Evolutionary conservation across 2,329 filamentous ascomycete genomes (phyloP).

Genomic region (Cladosporium sp.): DNA sequence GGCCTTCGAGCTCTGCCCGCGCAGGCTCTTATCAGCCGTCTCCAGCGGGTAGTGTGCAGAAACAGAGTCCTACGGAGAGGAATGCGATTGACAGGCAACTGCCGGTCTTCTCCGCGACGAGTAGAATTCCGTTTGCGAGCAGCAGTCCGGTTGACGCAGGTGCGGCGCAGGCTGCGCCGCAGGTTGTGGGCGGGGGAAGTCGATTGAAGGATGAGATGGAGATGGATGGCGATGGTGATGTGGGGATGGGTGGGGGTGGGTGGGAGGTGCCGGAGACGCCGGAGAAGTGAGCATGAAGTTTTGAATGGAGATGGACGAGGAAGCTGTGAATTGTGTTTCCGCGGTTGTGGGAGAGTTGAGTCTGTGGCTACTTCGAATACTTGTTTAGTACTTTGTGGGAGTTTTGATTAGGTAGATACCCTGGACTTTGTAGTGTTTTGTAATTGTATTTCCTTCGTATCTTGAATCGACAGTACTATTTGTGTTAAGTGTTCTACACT

Average conservation of each 20-base stretch:
- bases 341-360: neutral
- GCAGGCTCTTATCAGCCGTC: neutral
- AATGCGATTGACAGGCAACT: slow-evolving; percentile 23
- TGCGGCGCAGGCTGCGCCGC: no score
- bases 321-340: neutral
- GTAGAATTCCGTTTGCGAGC: slow-evolving; percentile 37
- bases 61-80: neutral
- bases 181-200: neutral
- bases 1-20: neutral
- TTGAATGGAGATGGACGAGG: neutral
- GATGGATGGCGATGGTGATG: neutral
- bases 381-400: neutral
- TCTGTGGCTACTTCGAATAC: no score
- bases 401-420: slow-evolving; percentile 12
- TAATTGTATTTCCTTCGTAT: neutral
- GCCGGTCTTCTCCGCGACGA: slow-evolving; percentile 36
- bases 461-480: no score
- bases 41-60: neutral
- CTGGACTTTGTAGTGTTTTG: neutral
- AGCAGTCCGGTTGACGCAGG: no score
- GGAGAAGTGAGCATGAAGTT: slow-evolving; percentile 19
- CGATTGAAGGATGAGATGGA: neutral
- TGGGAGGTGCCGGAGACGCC: slow-evolving; percentile 53
- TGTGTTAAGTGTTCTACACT: no score
- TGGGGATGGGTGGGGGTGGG: neutral